Evolutionary conservation across 1,139 yeast genomes (phyloP), one percentile per base, ranked within the genome.

Genomic region (Taphrina flavorubra): DNA sequence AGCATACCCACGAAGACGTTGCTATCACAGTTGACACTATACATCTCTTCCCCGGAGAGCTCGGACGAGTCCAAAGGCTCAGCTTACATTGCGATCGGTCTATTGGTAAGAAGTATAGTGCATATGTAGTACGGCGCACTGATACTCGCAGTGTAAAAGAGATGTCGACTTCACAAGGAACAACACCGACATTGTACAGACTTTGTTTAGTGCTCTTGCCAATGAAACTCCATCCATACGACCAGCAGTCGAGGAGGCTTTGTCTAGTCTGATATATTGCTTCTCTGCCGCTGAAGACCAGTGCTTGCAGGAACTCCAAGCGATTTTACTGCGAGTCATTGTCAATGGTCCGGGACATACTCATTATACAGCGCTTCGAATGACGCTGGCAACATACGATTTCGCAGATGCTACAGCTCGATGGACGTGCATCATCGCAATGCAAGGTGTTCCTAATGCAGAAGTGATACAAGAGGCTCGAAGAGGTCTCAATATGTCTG

Each of bases 401-500:
- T 92, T 92, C 74, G 75, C 81, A 66, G 92, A 91, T 75, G 77
- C 89, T 0, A 85, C 85, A 56, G 90, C 95, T 0, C 82, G 97
- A 71, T 75, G 84, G 67, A 78, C 90, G 51, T 88, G 94, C 75
- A 77, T 92, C 20, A 77, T 88, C 65, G 97, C 92, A 8, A 78
- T 90, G 11, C 79, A 85, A 18, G 78, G 77, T 2, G 73, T 71
- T 5, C 89, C 88, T 73, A 81, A 89, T 66, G 82, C 90, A 0
- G 97, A 91, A 72, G 85, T 88, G 0, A 80, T 87, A 14, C 97
- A 92, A 74, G 97, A 92, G 76, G 88, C 97, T 0, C 78, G 78
- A n/a, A 85, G 85, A 71, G 98, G 98, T 0, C 80, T 94, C 39
- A 87, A 90, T 75, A 97, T 97, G 0, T 85, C 89, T 74, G 84